A percentile compares a stretch with the other conserved stretches of the same genome.
These are phyloP conservation scores for Gossypioides kirkii DNA, from an alignment of 345 rosid species.

Conservation along the genomic window DNA sequence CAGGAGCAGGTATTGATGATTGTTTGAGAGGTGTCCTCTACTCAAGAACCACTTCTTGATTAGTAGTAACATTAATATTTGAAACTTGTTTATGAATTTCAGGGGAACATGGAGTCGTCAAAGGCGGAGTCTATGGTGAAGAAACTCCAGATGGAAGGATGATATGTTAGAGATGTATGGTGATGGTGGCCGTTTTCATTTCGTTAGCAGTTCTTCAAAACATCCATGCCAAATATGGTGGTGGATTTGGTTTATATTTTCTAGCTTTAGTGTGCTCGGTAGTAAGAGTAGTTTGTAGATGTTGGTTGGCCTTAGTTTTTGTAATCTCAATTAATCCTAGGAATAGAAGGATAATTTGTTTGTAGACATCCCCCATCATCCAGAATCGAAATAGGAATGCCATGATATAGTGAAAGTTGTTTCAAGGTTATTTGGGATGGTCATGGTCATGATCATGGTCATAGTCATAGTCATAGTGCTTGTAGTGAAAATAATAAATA, in stretches of 20 bases:
- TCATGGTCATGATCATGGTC: too few species aligned
- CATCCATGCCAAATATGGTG: conserved; percentile 3
- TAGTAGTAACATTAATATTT: not conserved
- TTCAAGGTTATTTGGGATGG: not conserved
- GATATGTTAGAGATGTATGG: conserved; percentile 82
- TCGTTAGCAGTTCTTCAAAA: not conserved
- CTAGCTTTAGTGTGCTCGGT: conserved; percentile 11
- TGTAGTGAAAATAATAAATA: conserved; percentile 6
- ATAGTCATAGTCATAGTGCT: too few species aligned
- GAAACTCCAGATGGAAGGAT: conserved; percentile 62
- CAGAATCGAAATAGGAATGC: conserved; percentile 7
- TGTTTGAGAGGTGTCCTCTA: not conserved
- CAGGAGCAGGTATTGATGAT: conserved; percentile 67
- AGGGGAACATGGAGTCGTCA: conserved; percentile 51
- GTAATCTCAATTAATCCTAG: not conserved
- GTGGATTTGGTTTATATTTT: conserved; percentile 19
- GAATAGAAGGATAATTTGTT: conserved; percentile 14
- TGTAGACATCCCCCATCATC: too few species aligned
- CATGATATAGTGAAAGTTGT: not conserved
- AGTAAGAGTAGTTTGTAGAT: conserved; percentile 17
- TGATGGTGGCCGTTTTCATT: conserved; percentile 24
- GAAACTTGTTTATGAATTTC: conserved; percentile 18
- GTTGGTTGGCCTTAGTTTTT: not conserved
- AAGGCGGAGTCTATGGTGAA: conserved; percentile 64
- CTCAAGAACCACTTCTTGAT: not conserved